Evolutionary conservation across 2,329 filamentous ascomycete genomes (phyloP).

Genomic region (Bipolaris cookei): DNA sequence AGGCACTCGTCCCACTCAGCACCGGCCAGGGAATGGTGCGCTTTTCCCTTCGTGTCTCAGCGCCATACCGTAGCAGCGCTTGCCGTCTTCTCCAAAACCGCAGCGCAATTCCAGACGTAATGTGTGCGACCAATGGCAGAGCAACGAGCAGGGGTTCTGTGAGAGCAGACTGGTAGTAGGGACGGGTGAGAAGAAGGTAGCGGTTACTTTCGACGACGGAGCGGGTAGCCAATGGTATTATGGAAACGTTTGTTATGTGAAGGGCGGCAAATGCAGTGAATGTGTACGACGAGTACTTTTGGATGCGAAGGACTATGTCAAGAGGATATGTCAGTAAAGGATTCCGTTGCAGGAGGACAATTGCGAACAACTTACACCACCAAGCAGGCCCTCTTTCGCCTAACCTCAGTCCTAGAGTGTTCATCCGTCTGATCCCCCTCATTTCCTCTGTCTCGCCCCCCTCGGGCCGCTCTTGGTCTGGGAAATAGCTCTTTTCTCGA

Average conservation of each 20-base stretch:
- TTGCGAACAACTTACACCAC: conserved; percentile 65
- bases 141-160: conserved; percentile 81
- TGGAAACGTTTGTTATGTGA: conserved; percentile 56
- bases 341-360: background rate
- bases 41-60: conserved; percentile 63
- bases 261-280: conserved; percentile 53
- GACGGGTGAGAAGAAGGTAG: conserved; percentile 87
- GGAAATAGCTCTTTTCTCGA: conserved; percentile 59
- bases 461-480: conserved; percentile 22
- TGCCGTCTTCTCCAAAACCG: conserved; percentile 76
- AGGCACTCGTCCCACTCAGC: conserved; percentile 70
- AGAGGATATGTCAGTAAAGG: conserved; percentile 4
- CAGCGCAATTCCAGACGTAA: conserved; percentile 76
- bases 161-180: conserved; percentile 82
- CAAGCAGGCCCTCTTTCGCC: conserved; percentile 75
- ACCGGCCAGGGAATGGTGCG: conserved; percentile 68
- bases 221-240: conserved; percentile 43
- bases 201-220: conserved; percentile 74
- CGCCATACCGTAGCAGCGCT: conserved; percentile 77
- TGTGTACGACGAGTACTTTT: conserved; percentile 84
- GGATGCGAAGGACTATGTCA: conserved; percentile 70
- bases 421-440: conserved; percentile 24
- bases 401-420: conserved; percentile 58
- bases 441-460: conserved; percentile 17
- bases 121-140: conserved; percentile 75